Conservation (phyloP, 345 rosid genomes). For the Boechera stricta region DNA sequence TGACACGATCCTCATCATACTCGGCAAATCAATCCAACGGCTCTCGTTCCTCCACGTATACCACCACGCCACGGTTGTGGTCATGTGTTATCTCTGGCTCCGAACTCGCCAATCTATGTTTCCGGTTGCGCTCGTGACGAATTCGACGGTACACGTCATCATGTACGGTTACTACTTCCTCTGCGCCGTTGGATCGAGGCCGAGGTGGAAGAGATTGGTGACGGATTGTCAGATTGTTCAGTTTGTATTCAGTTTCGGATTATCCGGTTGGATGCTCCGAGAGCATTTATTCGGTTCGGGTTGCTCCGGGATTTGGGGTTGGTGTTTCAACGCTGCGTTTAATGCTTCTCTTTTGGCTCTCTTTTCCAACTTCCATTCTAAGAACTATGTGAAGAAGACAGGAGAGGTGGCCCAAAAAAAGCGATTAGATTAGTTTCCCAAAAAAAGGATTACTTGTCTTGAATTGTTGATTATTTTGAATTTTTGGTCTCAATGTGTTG, state of each 20-base stretch:
- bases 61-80: conserved; percentile 73
- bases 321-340: conserved; percentile 69
- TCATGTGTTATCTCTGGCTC: conserved; percentile 79
- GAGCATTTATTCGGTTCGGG: conserved; percentile 59
- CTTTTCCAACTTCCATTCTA: conserved; percentile 63
- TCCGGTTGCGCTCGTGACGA: conserved; percentile 61
- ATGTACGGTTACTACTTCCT: conserved; percentile 73
- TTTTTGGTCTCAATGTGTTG: not conserved
- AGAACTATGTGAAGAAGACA: conserved; percentile 49
- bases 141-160: conserved; percentile 66
- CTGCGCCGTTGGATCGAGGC: conserved; percentile 64
- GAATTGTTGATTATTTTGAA: too few species aligned
- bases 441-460: not conserved
- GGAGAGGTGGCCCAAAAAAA: not conserved
- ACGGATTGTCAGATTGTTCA: conserved; percentile 81
- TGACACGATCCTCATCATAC: conserved; percentile 64
- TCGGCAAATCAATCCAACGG: conserved; percentile 58
- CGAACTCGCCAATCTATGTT: conserved; percentile 63
- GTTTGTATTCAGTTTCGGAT: conserved; percentile 62
- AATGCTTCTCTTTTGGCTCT: conserved; percentile 72
- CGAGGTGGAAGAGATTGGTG: conserved; percentile 79
- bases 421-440: not conserved
- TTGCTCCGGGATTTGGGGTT: conserved; percentile 71
- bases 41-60: conserved; percentile 86
- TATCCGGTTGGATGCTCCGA: conserved; percentile 58